Percentiles rank a stretch among this genome's conserved stretches.
Conservation (phyloP, 192 early-diverging fungal genomes). For the Umbelopsis sp. region DNA sequence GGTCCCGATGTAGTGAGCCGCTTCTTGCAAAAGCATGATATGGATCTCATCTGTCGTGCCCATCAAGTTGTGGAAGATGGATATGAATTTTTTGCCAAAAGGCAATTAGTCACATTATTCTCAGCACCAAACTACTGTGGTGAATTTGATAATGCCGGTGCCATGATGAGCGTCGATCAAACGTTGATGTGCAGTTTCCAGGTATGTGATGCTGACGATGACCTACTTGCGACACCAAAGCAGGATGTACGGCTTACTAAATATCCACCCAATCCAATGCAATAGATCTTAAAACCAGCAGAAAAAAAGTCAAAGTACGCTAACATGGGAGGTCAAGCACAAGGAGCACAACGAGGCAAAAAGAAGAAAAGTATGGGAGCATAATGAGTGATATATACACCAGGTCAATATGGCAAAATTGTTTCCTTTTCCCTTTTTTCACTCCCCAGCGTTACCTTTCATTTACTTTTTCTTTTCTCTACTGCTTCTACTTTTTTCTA, state of each 20-base stretch:
- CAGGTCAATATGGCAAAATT: constrained; percentile 10
- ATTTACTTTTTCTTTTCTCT: constrained; percentile 24
- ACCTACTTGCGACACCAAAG: neutral
- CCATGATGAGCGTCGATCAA: constrained; percentile 89
- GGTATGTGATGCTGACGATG: constrained; percentile 31
- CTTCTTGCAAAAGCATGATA: constrained; percentile 95
- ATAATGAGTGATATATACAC: constrained; percentile 24
- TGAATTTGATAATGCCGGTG: constrained; percentile 86
- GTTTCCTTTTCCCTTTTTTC: constrained; percentile 8
- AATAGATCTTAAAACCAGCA: constrained; percentile 92
- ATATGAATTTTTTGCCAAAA: constrained; percentile 98
- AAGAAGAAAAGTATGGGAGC: constrained; percentile 55
- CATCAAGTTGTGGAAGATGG: constrained; percentile 99
- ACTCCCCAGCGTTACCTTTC: constrained; percentile 3
- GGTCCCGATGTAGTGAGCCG: constrained; percentile 93
- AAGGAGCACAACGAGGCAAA: constrained; percentile 70
- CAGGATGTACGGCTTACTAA: neutral
- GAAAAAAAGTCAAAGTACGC: constrained; percentile 87
- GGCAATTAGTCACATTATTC: constrained; percentile 94
- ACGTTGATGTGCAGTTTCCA: constrained; percentile 88
- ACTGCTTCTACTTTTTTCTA: constrained; percentile 3
- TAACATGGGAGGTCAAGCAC: constrained; percentile 65
- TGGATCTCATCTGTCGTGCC: constrained; percentile 97
- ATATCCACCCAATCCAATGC: neutral
- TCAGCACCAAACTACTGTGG: constrained; percentile 98